These are phyloP conservation scores for Aspergillus jensenii DNA, from an alignment of 2,329 filamentous ascomycete species.

Conservation along the genomic window DNA sequence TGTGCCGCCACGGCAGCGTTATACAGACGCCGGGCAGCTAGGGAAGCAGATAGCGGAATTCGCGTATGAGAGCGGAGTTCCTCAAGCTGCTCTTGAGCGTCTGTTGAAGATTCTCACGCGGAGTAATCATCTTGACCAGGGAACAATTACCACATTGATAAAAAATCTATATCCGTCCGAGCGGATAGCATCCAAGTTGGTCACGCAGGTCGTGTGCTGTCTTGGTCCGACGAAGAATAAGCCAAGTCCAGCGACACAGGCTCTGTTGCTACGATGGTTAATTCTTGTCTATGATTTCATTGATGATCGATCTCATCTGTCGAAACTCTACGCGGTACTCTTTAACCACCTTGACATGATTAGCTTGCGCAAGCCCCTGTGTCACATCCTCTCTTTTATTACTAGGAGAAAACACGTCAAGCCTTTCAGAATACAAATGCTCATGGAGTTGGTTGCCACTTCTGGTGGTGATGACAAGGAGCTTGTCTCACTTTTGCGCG, in stretches of 20 bases:
- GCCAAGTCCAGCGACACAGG: slow-evolving; percentile 69
- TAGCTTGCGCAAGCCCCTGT: slow-evolving; percentile 67
- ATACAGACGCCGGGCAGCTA: slow-evolving; percentile 60
- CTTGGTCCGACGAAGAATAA: slow-evolving; percentile 78
- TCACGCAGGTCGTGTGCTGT: slow-evolving; percentile 67
- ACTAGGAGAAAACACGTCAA: slow-evolving; percentile 80
- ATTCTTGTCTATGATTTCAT: slow-evolving; percentile 72
- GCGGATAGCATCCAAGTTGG: slow-evolving; percentile 58
- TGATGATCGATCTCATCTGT: slow-evolving; percentile 62
- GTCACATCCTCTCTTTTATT: slow-evolving; percentile 75
- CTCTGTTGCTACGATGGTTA: slow-evolving; percentile 73
- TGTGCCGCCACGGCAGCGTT: slow-evolving; percentile 64
- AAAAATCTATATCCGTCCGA: slow-evolving; percentile 75
- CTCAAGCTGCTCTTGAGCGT: slow-evolving; percentile 58
- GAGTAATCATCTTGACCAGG: slow-evolving; percentile 72
- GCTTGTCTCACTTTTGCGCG: slow-evolving; percentile 70
- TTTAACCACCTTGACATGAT: slow-evolving; percentile 83
- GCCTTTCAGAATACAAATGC: slow-evolving; percentile 75
- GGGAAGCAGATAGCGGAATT: slow-evolving; percentile 63
- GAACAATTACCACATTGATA: slow-evolving; percentile 66
- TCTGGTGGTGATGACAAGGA: slow-evolving; percentile 68
- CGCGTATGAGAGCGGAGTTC: slow-evolving; percentile 68
- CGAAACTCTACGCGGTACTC: slow-evolving; percentile 70
- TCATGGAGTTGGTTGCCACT: slow-evolving; percentile 54
- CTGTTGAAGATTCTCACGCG: slow-evolving; percentile 67